Base-by-base conservation (phyloP, 495 filamentous ascomycete species). In the Hypomontagnella submonticulosa region DNA sequence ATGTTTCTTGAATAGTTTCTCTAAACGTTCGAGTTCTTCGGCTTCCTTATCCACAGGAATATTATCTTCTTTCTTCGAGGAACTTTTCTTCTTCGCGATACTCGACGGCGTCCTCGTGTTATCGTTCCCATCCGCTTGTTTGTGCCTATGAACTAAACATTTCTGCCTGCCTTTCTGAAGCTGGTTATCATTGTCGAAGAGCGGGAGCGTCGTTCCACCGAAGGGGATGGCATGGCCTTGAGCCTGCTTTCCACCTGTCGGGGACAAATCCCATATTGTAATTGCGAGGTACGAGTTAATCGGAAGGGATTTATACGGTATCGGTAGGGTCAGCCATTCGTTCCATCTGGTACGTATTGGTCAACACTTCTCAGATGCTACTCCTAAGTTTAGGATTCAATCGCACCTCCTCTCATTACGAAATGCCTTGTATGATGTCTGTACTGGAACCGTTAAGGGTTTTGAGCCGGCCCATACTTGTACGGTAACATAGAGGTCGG, bases 401-500 rank as follows among this genome's bases (percentile, higher is more conserved):
- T 40, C 71, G 47, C 58, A 79, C 74, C 79, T 84, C 69, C 96
- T 86, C 50, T 86, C 83, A 19, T 81, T 83, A 69, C 92, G 93
- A 69, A 98, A 97, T 1, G 90, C 75, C 73, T 90, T 96, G 79
- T 97, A 98, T 11, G 91, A 83, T 8, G 96, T 99, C 74, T 97
- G 93, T 9, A 96, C 81, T 0, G 92, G 91, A 0, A 97, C 91
- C 0, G 93, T 94, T 60, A 98, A 76, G 11, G 95, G 92, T 71
- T 99, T 98, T 13, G 92, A 97, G 67, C 96, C 93, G 9, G 96
- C 92, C 89, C 93, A 99, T 70, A 97, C 80, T 76, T 97, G 96
- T 12, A 88, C 90, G 3, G 93, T 97, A 15, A 96, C 89, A 67
- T 93, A 97, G 36, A 98, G 88, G 73, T 99, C 95, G 15, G 92